phyloP scores from a whole-genome alignment of 139 green algal species.

The Edaphochlamys debaryana region DNA sequence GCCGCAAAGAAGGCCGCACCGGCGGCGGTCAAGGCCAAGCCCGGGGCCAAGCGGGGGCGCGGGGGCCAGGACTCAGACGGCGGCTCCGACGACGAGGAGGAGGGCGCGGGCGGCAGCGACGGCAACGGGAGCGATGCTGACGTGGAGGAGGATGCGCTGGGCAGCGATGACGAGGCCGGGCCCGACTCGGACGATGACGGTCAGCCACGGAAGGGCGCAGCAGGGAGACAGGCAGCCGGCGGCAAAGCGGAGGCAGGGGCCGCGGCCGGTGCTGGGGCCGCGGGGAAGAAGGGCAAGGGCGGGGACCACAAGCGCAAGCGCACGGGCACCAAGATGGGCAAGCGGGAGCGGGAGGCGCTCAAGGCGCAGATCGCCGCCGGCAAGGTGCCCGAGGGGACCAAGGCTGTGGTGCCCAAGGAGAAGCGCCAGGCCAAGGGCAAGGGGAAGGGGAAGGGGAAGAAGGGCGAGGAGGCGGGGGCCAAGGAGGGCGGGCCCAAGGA shows the following conservation, averaged over 20 bases:
- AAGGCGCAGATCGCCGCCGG: constrained; percentile 12
- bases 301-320: constrained; percentile 45
- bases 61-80: neutral
- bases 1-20: neutral
- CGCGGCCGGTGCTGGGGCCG: neutral
- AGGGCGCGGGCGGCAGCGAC: neutral
- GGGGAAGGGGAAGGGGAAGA: neutral
- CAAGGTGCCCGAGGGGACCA: constrained; percentile 21
- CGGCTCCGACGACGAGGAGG: neutral
- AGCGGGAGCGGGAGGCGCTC: constrained; percentile 30
- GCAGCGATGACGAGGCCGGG: too few species aligned
- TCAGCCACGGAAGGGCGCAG: too few species aligned
- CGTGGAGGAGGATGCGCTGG: neutral
- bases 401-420: neutral
- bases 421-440: neutral
- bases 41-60: too few species aligned
- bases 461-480: neutral
- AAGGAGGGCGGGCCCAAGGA: too few species aligned
- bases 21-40: too few species aligned
- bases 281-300: neutral
- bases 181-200: too few species aligned
- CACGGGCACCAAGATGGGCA: constrained; percentile 14
- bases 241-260: neutral
- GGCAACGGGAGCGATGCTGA: neutral
- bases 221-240: neutral